Evolutionary conservation across 306 rosid species (phyloP).

Genomic region (Prunus padus): DNA sequence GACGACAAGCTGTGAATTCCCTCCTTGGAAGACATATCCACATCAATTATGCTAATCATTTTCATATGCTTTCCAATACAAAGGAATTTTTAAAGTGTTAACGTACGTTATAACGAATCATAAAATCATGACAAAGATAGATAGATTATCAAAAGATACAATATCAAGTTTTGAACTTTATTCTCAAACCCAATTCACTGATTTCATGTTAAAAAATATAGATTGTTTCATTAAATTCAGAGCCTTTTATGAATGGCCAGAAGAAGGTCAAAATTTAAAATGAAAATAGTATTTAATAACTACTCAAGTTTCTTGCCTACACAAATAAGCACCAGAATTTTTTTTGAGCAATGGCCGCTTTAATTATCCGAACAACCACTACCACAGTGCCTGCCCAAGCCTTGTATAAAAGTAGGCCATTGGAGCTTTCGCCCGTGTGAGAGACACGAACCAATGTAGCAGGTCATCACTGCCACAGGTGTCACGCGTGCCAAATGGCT

Average conservation of each 20-base stretch:
- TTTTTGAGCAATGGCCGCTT: background rate
- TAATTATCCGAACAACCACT: constrained; percentile 32
- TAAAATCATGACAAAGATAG: too few species aligned
- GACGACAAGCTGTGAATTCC: constrained; percentile 7
- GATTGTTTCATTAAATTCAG: too few species aligned
- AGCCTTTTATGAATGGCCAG: too few species aligned
- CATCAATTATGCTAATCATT: constrained; percentile 2
- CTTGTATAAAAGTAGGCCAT: background rate
- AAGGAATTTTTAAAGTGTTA: background rate
- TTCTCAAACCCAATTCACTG: too few species aligned
- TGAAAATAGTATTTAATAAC: background rate
- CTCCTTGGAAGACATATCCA: background rate
- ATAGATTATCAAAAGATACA: too few species aligned
- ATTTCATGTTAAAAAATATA: too few species aligned
- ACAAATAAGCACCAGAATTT: background rate
- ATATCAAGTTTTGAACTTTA: too few species aligned
- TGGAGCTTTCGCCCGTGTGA: background rate
- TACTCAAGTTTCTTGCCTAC: background rate
- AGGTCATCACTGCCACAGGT: constrained; percentile 10
- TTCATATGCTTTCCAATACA: background rate
- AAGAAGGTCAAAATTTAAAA: background rate
- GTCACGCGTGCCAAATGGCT: constrained; percentile 38
- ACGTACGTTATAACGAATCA: too few species aligned
- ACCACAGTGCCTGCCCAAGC: constrained; percentile 3
- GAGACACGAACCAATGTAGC: background rate